Evolutionary conservation across 2,329 filamentous ascomycete genomes (phyloP).

Genomic region (Mollisiaceae sp.): DNA sequence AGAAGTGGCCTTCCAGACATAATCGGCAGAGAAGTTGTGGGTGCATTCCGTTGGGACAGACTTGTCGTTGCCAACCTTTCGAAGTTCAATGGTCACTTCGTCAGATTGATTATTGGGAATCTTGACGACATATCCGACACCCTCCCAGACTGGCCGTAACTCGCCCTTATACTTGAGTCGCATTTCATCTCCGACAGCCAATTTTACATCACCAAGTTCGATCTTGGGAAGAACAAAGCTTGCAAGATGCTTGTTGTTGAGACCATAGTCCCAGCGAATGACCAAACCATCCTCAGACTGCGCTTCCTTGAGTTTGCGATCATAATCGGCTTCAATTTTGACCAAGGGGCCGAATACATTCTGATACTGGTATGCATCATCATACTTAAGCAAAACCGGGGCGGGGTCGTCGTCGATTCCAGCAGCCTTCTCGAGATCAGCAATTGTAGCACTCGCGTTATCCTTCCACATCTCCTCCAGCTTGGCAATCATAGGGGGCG

Average conservation of each 20-base stretch:
- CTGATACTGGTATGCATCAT: conserved; percentile 97
- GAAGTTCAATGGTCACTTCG: conserved; percentile 92
- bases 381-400: conserved; percentile 90
- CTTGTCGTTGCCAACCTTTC: conserved; percentile 94
- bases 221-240: conserved; percentile 97
- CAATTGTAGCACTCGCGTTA: conserved; percentile 84
- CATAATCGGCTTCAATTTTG: conserved; percentile 99
- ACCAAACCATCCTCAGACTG: conserved; percentile 96
- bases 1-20: conserved; percentile 99
- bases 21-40: conserved; percentile 97
- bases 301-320: conserved; percentile 97
- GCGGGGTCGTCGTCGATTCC: conserved; percentile 95
- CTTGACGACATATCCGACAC: conserved; percentile 98
- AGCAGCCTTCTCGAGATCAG: conserved; percentile 88
- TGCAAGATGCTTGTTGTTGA: conserved; percentile 97
- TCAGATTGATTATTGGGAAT: conserved; percentile 99
- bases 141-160: conserved; percentile 90
- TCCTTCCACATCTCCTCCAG: conserved; percentile 99
- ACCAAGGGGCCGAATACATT: conserved; percentile 98
- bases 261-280: conserved; percentile 90
- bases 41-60: conserved; percentile 94
- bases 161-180: conserved; percentile 95
- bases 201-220: conserved; percentile 95
- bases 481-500: conserved; percentile 92
- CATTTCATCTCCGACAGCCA: conserved; percentile 98